Conservation (phyloP, 768 basidiomycete species). For the Chiua virens region DNA sequence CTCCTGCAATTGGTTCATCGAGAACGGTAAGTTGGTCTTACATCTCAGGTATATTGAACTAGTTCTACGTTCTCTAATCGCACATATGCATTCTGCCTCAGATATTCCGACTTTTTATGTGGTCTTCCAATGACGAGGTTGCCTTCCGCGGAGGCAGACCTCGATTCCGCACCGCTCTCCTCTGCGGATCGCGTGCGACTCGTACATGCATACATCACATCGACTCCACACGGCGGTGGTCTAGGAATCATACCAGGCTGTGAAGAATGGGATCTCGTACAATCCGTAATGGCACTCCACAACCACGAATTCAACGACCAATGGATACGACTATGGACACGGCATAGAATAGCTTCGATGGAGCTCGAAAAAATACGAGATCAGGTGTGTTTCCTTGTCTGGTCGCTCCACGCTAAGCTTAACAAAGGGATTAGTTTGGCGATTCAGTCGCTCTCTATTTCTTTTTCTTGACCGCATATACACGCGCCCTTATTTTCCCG, state of each 20-base stretch:
- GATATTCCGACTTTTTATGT: slow-evolving; percentile 74
- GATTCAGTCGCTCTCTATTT: slow-evolving; percentile 87
- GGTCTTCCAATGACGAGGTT: slow-evolving; percentile 62
- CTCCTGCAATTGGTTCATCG: slow-evolving; percentile 65
- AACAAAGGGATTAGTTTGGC: slow-evolving; percentile 53
- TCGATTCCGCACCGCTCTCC: slow-evolving; percentile 49
- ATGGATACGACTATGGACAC: slow-evolving; percentile 80
- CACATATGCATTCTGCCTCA: slow-evolving; percentile 26
- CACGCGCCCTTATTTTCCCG: slow-evolving; percentile 75
- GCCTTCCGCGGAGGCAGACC: slow-evolving; percentile 40
- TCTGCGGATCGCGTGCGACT: slow-evolving; percentile 83
- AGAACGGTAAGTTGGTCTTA: slow-evolving; percentile 60
- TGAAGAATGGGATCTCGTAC: slow-evolving; percentile 75
- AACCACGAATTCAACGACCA: slow-evolving; percentile 75
- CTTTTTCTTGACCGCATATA: slow-evolving; percentile 83
- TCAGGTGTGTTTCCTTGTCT: slow-evolving; percentile 48
- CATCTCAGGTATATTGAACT: background rate
- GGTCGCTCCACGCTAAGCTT: background rate
- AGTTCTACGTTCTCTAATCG: too few relatives aligned
- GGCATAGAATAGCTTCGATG: slow-evolving; percentile 57
- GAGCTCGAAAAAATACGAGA: slow-evolving; percentile 70
- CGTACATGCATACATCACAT: slow-evolving; percentile 68
- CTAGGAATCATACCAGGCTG: slow-evolving; percentile 76
- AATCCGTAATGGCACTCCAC: slow-evolving; percentile 82
- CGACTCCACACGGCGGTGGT: slow-evolving; percentile 73